phyloP scores from a whole-genome alignment of 2,329 filamentous ascomycete species.

The Simplicillium sp. region DNA sequence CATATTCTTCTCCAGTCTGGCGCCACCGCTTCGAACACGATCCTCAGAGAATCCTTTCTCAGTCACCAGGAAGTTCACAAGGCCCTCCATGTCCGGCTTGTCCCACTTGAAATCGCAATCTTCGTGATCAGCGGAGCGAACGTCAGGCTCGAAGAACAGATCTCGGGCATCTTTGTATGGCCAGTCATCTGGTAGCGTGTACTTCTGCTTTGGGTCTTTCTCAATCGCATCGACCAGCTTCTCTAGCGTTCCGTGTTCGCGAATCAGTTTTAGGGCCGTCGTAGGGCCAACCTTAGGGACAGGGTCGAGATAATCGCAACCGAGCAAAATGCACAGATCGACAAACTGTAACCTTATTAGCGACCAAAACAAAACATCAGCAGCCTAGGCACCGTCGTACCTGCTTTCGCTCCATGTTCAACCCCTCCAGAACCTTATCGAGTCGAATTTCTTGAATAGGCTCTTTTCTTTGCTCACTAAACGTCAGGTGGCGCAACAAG shows the following conservation, averaged over 20 bases:
- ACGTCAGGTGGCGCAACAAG: constrained; percentile 84
- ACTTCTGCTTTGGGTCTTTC: constrained; percentile 69
- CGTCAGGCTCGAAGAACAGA: constrained; percentile 86
- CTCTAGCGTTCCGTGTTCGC: constrained; percentile 81
- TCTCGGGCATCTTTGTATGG: constrained; percentile 85
- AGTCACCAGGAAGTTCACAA: constrained; percentile 80
- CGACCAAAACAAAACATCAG: neutral
- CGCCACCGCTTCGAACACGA: constrained; percentile 70
- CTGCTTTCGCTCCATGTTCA: constrained; percentile 81
- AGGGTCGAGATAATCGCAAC: constrained; percentile 95
- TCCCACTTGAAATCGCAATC: constrained; percentile 99
- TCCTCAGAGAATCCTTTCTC: constrained; percentile 98
- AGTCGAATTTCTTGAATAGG: constrained; percentile 93
- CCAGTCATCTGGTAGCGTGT: constrained; percentile 89
- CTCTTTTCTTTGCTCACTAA: constrained; percentile 94
- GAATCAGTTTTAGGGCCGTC: constrained; percentile 88
- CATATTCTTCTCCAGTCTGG: constrained; percentile 77
- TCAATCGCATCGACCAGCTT: constrained; percentile 75
- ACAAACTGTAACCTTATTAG: constrained; percentile 59
- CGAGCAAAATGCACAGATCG: constrained; percentile 92
- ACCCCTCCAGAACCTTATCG: constrained; percentile 74
- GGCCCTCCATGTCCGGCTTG: constrained; percentile 77
- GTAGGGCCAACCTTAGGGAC: constrained; percentile 89
- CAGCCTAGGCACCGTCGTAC: constrained; percentile 30
- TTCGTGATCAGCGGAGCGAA: constrained; percentile 70